A percentile compares a stretch with the other conserved stretches of the same genome.
phyloP scores from a whole-genome alignment of 805 yeast species.

The Schwanniomyces polymorphus region DNA sequence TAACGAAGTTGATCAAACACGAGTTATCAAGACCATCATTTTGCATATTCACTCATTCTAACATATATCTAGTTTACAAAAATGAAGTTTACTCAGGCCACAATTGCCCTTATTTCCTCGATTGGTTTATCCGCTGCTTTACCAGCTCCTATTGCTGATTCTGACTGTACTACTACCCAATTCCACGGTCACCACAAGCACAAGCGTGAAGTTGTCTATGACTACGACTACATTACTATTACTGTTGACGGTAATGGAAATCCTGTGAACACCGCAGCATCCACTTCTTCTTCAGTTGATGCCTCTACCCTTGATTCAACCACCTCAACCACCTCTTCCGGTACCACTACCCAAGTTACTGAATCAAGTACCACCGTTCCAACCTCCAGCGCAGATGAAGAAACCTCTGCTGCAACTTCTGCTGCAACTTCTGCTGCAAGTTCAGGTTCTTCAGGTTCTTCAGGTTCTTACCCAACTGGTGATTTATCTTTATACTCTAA shows the following conservation, averaged over 20 bases:
- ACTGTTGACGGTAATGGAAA: slow-evolving; percentile 45
- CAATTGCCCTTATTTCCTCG: slow-evolving; percentile 14
- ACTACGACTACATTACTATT: slow-evolving; percentile 42
- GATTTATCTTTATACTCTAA: slow-evolving; percentile 50
- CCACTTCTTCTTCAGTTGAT: slow-evolving; percentile 16
- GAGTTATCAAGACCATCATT: neutral
- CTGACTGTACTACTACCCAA: slow-evolving; percentile 39
- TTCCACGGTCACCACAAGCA: slow-evolving; percentile 63
- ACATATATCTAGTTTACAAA: slow-evolving; percentile 1
- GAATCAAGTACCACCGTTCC: slow-evolving; percentile 7
- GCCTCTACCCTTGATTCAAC: slow-evolving; percentile 18
- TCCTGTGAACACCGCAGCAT: slow-evolving; percentile 22
- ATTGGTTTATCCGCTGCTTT: slow-evolving; percentile 17
- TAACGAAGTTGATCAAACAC: neutral
- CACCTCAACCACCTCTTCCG: slow-evolving; percentile 16
- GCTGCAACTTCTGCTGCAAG: slow-evolving; percentile 30
- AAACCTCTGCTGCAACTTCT: slow-evolving; percentile 23
- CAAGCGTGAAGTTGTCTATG: slow-evolving; percentile 55
- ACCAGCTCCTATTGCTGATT: slow-evolving; percentile 25
- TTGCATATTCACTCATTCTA: neutral
- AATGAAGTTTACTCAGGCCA: slow-evolving; percentile 13
- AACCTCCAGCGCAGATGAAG: slow-evolving; percentile 1
- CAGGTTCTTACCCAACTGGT: slow-evolving; percentile 41
- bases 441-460: slow-evolving; percentile 19
- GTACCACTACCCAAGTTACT: slow-evolving; percentile 12